phyloP scores from a whole-genome alignment of 345 rosid species.

The Brassica juncea region DNA sequence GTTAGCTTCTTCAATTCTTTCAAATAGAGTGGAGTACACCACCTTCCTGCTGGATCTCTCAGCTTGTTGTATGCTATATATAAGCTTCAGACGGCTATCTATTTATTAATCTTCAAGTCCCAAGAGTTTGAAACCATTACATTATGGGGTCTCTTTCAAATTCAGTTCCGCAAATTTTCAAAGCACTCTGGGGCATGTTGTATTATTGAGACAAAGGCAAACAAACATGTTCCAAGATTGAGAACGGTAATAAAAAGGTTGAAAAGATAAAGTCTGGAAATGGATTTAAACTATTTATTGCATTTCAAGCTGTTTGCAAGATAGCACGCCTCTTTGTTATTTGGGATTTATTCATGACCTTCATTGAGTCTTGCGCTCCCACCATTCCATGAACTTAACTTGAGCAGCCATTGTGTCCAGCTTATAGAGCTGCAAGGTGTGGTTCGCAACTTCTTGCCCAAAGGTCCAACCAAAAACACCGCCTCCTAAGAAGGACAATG shows the following conservation, averaged over 20 bases:
- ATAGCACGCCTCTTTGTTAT: background rate
- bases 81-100: constrained; percentile 6
- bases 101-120: constrained; percentile 6
- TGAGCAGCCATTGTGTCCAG: constrained; percentile 85
- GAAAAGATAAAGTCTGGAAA: constrained; percentile 10
- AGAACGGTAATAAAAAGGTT: background rate
- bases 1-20: constrained; percentile 75
- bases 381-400: constrained; percentile 91
- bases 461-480: constrained; percentile 87
- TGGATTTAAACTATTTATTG: background rate
- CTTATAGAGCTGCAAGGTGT: constrained; percentile 72
- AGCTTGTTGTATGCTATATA: constrained; percentile 16
- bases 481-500: constrained; percentile 75
- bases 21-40: constrained; percentile 46
- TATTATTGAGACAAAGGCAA: constrained; percentile 25
- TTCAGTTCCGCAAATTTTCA: constrained; percentile 6
- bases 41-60: constrained; percentile 1
- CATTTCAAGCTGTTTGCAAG: constrained; percentile 9
- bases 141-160: background rate
- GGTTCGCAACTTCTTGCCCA: constrained; percentile 83
- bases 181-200: constrained; percentile 17
- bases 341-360: constrained; percentile 39
- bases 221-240: constrained; percentile 26
- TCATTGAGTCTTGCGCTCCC: constrained; percentile 61
- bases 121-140: background rate